Base-by-base conservation (phyloP, 306 rosid species). In the Lablab purpureus region DNA sequence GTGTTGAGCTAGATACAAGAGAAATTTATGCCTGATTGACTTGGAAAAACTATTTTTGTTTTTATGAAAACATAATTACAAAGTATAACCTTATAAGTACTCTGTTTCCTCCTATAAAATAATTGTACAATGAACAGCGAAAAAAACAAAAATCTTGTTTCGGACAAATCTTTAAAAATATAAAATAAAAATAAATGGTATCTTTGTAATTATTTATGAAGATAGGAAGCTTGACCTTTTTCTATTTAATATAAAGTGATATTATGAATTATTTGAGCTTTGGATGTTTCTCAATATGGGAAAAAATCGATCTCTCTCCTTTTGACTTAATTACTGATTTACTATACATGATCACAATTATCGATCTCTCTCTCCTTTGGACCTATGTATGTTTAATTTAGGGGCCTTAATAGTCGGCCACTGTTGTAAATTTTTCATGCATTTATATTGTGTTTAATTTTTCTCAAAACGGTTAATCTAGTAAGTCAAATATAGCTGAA, bases 401-500 rank as follows among this genome's bases (percentile, higher is more conserved):
- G 45, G 73, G 67, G 36, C 66, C 67, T 54, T 34, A 9, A 13
- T 50, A 51, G 52, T 2, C 45, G 0, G 50, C 34, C 71, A 34
- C 28, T 41, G 21, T 75, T 65, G 28, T 41, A 41, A 52, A 27
- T 63, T 32, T 50, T 40, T 2, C 21, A 43, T n/a, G 36, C 41
- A 62, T 41, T 21, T 66, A 30, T 10, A 67, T 50, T 71, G 77
- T 75, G 30, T 79, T 51, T 40, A 54, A 25, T 56, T 11, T 83
- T 49, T 56, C 76, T 63, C 11, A 40, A 30, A 74, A n/a, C 27
- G 52, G 59, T 51, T 40, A 46, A 27, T 81, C 25, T 34, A n/a
- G 69, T 7, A 69, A 74, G 68, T 27, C 58, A 30, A 72, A 56
- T 34, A 78, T 75, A 71, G 46, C 58, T 83, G 21, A 72, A 74